Conservation (phyloP, 2,329 filamentous ascomycete species). For the Tolypocladium guangdongense region DNA sequence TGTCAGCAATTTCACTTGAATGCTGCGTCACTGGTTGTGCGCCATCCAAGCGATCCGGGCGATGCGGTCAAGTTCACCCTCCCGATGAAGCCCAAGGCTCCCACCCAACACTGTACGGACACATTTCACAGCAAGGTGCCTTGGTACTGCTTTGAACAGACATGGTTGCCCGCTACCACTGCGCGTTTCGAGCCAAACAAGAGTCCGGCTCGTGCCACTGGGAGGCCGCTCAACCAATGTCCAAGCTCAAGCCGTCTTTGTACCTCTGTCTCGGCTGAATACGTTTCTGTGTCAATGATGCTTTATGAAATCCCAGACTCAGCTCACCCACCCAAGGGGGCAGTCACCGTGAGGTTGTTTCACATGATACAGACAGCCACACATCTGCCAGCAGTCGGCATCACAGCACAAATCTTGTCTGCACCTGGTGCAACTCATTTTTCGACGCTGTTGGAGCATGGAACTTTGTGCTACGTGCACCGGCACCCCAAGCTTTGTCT, state of each 20-base stretch:
- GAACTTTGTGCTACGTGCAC: not conserved
- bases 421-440: not conserved
- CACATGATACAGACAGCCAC: not conserved
- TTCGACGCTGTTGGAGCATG: not conserved
- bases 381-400: not conserved
- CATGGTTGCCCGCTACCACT: too few relatives aligned
- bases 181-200: too few relatives aligned
- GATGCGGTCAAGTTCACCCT: too few relatives aligned
- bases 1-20: not conserved
- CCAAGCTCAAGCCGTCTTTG: not conserved
- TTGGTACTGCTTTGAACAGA: too few relatives aligned
- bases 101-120: too few relatives aligned
- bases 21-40: too few relatives aligned
- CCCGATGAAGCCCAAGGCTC: too few relatives aligned
- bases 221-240: not conserved
- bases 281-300: not conserved
- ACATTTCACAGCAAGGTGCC: too few relatives aligned
- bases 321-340: not conserved
- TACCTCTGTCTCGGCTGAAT: not conserved
- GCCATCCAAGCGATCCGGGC: too few relatives aligned
- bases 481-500: not conserved
- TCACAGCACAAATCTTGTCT: not conserved
- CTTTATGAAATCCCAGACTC: not conserved
- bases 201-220: too few relatives aligned
- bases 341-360: not conserved